Evolutionary conservation across 306 rosid species (phyloP), one percentile per base, ranked within the genome.

Genomic region (Prinsepia uniflora): DNA sequence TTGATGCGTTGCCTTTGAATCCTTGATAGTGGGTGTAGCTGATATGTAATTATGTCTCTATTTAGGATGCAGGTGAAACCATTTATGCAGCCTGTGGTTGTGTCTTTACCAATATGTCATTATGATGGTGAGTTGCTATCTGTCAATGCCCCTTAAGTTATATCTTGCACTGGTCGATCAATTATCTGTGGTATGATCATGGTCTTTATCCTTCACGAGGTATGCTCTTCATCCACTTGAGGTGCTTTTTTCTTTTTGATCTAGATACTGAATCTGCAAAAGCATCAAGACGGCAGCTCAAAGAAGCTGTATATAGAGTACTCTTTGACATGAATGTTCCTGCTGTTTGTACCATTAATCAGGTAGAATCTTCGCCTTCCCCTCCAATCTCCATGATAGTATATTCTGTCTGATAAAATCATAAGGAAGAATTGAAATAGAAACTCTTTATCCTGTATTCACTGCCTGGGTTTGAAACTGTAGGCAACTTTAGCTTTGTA

Each of bases 311-410:
- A n/a, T 75, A 81, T 71, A 49, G 84, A 59, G 88, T 86, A 68
- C 70, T 93, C 63, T 92, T 90, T 74, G 92, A 87, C 81, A 81
- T 93, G 94, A 83, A 90, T 71, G 98, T 88, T 75, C 96, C 98
- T 43, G 85, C 88, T 77, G 89, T 90, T 77, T 90, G 97, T 83
- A 94, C 96, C 58, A 81, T 93, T 75, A 90, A 83, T 84, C 98
- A 93, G 94, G 98, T 90, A 74, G 34, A 20, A 69, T 69, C 47
- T 75, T 62, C 57, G 34, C 46, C 54, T 63, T 71, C 41, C 12
- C 45, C 40, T 39, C 47, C 66, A 8, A 8, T 45, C 40, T 39
- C 47, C 66, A 8, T 61, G 9, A 15, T 61, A 17, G 40, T 61
- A 15, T 39, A 39, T 61, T 0, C 40, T 20, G 5, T 40, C 22